Evolutionary conservation across 768 basidiomycete species (phyloP).

Genomic region (Zangia roseola): DNA sequence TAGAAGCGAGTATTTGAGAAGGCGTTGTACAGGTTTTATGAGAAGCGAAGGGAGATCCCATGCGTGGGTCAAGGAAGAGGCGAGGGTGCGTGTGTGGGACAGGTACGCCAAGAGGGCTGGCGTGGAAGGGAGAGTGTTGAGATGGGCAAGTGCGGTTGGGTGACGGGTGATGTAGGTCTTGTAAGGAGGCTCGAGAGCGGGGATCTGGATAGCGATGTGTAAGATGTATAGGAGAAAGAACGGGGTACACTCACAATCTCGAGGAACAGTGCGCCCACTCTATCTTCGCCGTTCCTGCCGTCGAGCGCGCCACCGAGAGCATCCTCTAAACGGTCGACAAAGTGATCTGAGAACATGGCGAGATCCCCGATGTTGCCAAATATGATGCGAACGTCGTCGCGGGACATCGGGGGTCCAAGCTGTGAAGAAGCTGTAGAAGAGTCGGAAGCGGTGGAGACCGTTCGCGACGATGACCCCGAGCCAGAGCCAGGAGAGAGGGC

Average conservation of each 20-base stretch:
- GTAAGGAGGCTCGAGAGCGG: constrained; percentile 69
- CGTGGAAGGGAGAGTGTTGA: constrained; percentile 44
- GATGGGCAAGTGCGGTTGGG: constrained; percentile 68
- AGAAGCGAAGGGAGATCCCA: constrained; percentile 94
- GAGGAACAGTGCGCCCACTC: constrained; percentile 68
- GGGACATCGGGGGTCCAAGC: constrained; percentile 63
- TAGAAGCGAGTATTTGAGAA: constrained; percentile 91
- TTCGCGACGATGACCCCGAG: constrained; percentile 39
- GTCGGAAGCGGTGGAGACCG: constrained; percentile 44
- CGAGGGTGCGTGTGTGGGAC: constrained; percentile 59
- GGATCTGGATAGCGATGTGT: constrained; percentile 45
- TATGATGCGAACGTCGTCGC: constrained; percentile 66
- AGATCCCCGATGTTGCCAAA: constrained; percentile 78
- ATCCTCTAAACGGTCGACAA: constrained; percentile 61
- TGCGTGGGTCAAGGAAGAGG: constrained; percentile 74
- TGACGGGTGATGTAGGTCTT: constrained; percentile 82
- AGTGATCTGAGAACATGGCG: constrained; percentile 65
- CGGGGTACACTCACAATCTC: constrained; percentile 52
- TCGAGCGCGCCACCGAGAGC: constrained; percentile 64
- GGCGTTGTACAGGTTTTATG: constrained; percentile 95
- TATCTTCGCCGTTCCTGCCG: constrained; percentile 66
- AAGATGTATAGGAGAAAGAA: background rate
- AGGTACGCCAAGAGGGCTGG: constrained; percentile 62
- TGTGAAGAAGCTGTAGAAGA: constrained; percentile 50
- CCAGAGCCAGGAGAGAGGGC: constrained; percentile 33